Conservation (phyloP, 768 basidiomycete species). For the Sistotremastrum niveocremeum region DNA sequence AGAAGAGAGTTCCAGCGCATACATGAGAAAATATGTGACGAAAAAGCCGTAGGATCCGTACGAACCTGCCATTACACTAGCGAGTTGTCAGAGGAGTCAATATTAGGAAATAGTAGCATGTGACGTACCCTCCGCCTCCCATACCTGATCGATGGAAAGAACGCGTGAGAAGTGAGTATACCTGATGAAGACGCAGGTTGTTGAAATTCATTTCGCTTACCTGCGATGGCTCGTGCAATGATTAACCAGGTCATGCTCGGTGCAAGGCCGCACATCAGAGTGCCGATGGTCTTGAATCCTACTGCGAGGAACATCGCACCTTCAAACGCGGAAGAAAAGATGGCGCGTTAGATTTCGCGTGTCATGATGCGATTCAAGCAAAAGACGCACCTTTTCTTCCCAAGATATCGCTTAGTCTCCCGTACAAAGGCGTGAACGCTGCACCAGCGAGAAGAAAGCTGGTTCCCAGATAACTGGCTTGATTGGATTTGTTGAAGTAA, state of each 20-base stretch:
- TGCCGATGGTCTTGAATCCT: slow-evolving; percentile 34
- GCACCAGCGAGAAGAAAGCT: slow-evolving; percentile 79
- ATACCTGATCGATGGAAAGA: slow-evolving; percentile 27
- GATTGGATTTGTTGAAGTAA: slow-evolving; percentile 65
- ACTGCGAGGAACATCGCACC: no score
- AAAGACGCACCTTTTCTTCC: slow-evolving; percentile 63
- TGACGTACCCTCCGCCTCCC: slow-evolving; percentile 70
- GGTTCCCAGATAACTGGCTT: slow-evolving; percentile 80
- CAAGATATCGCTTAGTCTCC: slow-evolving; percentile 11
- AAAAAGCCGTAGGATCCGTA: no score
- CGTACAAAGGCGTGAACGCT: slow-evolving; percentile 84
- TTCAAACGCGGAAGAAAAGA: no score
- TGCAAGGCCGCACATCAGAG: slow-evolving; percentile 74
- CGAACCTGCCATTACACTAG: slow-evolving; percentile 72
- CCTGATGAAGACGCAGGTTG: no score
- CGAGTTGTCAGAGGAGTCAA: neutral
- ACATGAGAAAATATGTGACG: no score
- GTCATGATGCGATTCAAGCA: slow-evolving; percentile 78
- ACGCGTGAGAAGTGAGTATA: no score
- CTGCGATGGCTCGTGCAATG: slow-evolving; percentile 69
- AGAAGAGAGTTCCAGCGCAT: slow-evolving; percentile 3
- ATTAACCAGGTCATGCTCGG: slow-evolving; percentile 77
- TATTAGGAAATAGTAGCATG: no score
- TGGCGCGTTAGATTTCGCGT: slow-evolving; percentile 6
- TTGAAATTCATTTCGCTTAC: no score